A percentile compares a stretch with the other conserved stretches of the same genome.
These are phyloP conservation scores for Penicillium sp. DNA, from an alignment of 2,329 filamentous ascomycete genomes.

Conservation along the genomic window DNA sequence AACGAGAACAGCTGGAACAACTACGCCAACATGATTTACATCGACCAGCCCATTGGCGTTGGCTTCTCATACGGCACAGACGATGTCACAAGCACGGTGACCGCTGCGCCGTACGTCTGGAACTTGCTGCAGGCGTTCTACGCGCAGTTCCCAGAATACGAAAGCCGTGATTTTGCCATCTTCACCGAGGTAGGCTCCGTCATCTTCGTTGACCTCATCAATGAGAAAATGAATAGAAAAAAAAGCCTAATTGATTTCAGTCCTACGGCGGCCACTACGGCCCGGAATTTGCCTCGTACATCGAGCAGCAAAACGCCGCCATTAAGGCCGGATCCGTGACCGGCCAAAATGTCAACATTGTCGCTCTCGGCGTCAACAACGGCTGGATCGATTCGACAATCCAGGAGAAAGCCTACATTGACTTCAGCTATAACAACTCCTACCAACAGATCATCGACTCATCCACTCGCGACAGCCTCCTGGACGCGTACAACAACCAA, in stretches of 20 bases:
- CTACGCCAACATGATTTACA: constrained; percentile 5
- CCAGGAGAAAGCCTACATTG: constrained; percentile 48
- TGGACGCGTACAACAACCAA: constrained; percentile 34
- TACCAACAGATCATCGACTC: constrained; percentile 46
- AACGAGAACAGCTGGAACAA: constrained; percentile 24
- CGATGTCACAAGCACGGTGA: constrained; percentile 45
- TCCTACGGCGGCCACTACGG: constrained; percentile 42
- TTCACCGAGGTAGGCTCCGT: constrained; percentile 31
- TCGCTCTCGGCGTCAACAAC: constrained; percentile 59
- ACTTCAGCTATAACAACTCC: constrained; percentile 51
- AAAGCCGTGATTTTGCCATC: constrained; percentile 39
- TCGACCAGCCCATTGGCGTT: constrained; percentile 22
- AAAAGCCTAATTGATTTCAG: constrained; percentile 9
- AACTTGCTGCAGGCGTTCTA: constrained; percentile 55
- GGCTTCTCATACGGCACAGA: constrained; percentile 32
- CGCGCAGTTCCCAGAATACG: constrained; percentile 40
- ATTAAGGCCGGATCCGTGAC: constrained; percentile 40
- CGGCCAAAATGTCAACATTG: constrained; percentile 52
- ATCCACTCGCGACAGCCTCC: constrained; percentile 33
- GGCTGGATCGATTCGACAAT: constrained; percentile 55
- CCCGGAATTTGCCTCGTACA: constrained; percentile 39
- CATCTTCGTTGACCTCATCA: neutral
- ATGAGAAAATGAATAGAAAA: too few species aligned
- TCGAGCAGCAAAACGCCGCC: constrained; percentile 39
- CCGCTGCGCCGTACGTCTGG: constrained; percentile 57